These are phyloP conservation scores for Sinapis alba DNA, from an alignment of 441 rosid species.

Conservation along the genomic window DNA sequence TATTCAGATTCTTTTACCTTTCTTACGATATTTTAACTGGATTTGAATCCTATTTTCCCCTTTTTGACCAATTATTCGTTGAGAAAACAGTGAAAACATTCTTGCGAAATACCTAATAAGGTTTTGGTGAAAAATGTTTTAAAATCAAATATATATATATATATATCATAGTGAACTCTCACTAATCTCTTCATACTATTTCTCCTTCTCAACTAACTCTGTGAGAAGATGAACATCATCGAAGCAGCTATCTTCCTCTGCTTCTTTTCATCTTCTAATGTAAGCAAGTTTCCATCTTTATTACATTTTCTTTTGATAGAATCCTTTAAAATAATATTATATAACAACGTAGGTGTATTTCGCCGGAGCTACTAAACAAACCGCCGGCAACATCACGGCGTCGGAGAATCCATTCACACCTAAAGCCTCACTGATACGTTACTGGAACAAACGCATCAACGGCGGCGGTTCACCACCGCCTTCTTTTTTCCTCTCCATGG, in stretches of 20 bases:
- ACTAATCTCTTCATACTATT: slow-evolving; percentile 30
- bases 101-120: no score
- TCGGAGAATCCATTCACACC: slow-evolving; percentile 55
- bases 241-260: slow-evolving; percentile 28
- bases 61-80: no score
- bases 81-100: no score
- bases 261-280: slow-evolving; percentile 39
- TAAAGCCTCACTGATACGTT: slow-evolving; percentile 55
- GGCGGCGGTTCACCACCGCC: slow-evolving; percentile 38
- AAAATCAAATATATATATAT: no score
- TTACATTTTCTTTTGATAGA: background rate
- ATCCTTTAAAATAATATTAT: background rate
- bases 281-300: slow-evolving; percentile 19
- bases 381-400: background rate
- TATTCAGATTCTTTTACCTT: no score
- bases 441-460: slow-evolving; percentile 57
- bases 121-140: no score
- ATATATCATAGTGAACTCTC: slow-evolving; percentile 31
- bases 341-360: slow-evolving; percentile 30
- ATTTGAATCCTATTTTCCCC: no score
- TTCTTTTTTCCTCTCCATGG: slow-evolving; percentile 53
- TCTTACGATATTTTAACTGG: no score
- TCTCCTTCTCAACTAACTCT: slow-evolving; percentile 33
- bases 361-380: slow-evolving; percentile 22
- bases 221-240: slow-evolving; percentile 25